Conservation (phyloP, 2,329 filamentous ascomycete species). For the Zarea fungicola region DNA sequence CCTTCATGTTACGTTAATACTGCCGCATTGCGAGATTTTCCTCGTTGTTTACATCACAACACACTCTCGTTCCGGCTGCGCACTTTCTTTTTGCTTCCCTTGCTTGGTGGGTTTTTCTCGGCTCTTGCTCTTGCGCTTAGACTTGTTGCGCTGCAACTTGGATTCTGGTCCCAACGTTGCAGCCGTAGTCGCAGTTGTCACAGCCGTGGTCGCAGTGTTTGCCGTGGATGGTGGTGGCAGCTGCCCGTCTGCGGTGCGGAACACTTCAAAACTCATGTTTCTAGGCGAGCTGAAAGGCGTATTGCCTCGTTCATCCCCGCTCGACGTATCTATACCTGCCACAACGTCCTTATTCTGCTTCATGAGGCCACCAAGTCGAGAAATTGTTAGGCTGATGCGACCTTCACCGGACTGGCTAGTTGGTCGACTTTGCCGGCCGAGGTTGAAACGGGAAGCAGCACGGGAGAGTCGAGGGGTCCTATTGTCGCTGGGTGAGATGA, state of each 20-base stretch:
- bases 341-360: slow-evolving; percentile 46
- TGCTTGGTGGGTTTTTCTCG: slow-evolving; percentile 35
- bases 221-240: background rate
- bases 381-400: slow-evolving; percentile 53
- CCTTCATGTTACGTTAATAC: background rate
- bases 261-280: slow-evolving; percentile 14
- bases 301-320: background rate
- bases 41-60: slow-evolving; percentile 37
- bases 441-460: slow-evolving; percentile 51
- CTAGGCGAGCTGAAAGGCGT: slow-evolving; percentile 19
- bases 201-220: background rate
- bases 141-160: slow-evolving; percentile 23
- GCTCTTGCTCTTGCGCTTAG: slow-evolving; percentile 32
- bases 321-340: background rate
- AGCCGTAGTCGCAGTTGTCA: background rate
- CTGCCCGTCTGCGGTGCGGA: slow-evolving; percentile 32
- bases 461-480: slow-evolving; percentile 51
- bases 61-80: slow-evolving; percentile 44
- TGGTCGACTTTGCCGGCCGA: slow-evolving; percentile 46
- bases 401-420: slow-evolving; percentile 54
- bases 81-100: slow-evolving; percentile 17
- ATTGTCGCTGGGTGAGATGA: slow-evolving; percentile 46
- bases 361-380: slow-evolving; percentile 47
- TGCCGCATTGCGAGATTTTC: too few species aligned
- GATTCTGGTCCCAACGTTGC: slow-evolving; percentile 16